These are phyloP conservation scores for Skeletonema menzelii DNA, from an alignment of 108 stramenopile genomes.

Conservation along the genomic window DNA sequence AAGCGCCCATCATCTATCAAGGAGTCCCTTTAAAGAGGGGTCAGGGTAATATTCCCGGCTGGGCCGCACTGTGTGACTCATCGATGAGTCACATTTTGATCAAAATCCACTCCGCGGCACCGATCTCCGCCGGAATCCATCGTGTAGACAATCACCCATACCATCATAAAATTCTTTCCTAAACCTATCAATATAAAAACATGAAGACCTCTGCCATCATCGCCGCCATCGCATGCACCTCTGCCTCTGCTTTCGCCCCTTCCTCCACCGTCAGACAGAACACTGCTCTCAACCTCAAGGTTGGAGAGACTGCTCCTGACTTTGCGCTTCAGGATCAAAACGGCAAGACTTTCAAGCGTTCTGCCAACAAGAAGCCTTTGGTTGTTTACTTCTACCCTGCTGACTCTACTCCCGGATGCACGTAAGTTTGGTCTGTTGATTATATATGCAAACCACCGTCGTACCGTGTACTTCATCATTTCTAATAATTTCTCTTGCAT, in stretches of 20 bases:
- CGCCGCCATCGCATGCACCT: slow-evolving; percentile 27
- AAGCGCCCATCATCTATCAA: too few relatives aligned
- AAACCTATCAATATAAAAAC: neutral
- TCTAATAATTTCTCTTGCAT: neutral
- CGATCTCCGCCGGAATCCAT: too few relatives aligned
- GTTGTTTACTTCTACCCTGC: slow-evolving; percentile 87
- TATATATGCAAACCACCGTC: neutral
- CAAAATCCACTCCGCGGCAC: too few relatives aligned
- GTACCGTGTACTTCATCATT: neutral
- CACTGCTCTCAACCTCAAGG: slow-evolving; percentile 59
- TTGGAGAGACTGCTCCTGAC: slow-evolving; percentile 82
- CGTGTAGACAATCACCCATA: too few relatives aligned
- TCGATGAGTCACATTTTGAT: too few relatives aligned
- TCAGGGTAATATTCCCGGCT: too few relatives aligned
- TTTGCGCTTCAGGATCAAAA: slow-evolving; percentile 78
- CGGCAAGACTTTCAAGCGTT: slow-evolving; percentile 75
- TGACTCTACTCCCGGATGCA: slow-evolving; percentile 81
- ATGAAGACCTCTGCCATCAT: slow-evolving; percentile 42
- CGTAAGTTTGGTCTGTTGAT: slow-evolving; percentile 3
- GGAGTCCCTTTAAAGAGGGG: too few relatives aligned
- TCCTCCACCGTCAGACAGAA: slow-evolving; percentile 6
- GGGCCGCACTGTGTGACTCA: too few relatives aligned
- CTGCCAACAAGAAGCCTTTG: slow-evolving; percentile 76
- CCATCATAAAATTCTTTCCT: neutral
- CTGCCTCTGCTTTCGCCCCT: slow-evolving; percentile 67